Evolutionary conservation across 2,329 filamentous ascomycete species (phyloP).

Genomic region (Sarocladium oryzae): DNA sequence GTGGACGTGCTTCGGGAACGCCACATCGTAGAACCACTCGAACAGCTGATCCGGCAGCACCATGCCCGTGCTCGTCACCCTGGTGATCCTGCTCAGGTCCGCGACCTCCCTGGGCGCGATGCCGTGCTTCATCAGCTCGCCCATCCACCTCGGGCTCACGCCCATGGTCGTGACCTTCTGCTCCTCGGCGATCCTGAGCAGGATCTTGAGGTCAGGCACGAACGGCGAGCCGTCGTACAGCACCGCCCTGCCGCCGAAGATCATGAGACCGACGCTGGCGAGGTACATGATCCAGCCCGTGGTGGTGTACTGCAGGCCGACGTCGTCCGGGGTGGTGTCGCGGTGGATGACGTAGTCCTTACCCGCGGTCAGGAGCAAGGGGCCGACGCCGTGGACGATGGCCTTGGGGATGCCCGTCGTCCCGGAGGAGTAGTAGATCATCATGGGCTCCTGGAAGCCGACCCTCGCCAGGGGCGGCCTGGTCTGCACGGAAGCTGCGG

Average conservation of each 20-base stretch:
- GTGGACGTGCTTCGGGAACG: conserved; percentile 61
- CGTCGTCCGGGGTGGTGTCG: conserved; percentile 29
- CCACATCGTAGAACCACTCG: conserved; percentile 70
- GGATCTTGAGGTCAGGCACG: conserved; percentile 56
- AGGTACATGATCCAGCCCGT: conserved; percentile 91
- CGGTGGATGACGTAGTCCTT: conserved; percentile 56
- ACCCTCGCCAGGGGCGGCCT: conserved; percentile 51
- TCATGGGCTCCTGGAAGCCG: conserved; percentile 66
- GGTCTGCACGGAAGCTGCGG: conserved; percentile 19
- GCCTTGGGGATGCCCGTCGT: conserved; percentile 82
- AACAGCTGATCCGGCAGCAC: conserved; percentile 71
- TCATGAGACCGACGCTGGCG: conserved; percentile 48
- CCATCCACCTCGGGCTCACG: conserved; percentile 69
- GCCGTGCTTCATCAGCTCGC: conserved; percentile 60
- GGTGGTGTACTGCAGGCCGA: conserved; percentile 52
- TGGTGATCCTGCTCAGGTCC: conserved; percentile 54
- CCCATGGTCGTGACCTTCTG: conserved; percentile 67
- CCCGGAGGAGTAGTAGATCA: conserved; percentile 73
- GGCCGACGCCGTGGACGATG: conserved; percentile 72
- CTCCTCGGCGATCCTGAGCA: conserved; percentile 56
- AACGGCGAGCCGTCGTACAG: conserved; percentile 85
- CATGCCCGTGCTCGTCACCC: conserved; percentile 73
- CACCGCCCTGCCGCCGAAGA: conserved; percentile 54
- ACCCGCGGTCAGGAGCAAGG: conserved; percentile 44
- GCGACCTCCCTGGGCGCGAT: conserved; percentile 56